Base-by-base conservation (phyloP, 2,329 filamentous ascomycete species). In the Epichloe glyceriae region DNA sequence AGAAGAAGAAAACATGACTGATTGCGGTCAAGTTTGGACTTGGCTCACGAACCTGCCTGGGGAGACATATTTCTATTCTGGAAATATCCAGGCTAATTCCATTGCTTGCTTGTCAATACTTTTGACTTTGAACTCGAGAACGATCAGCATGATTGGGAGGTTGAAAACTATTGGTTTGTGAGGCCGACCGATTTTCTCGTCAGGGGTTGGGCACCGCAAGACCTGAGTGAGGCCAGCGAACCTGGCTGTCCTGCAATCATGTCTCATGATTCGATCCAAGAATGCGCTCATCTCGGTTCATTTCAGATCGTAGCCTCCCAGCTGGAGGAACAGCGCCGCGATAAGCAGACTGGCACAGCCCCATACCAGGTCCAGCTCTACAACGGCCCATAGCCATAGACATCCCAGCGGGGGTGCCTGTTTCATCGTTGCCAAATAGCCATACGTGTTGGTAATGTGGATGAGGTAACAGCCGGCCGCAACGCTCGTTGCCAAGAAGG, bases 361-460 rank as follows among this genome's bases (percentile, higher is more conserved):
- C 60, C 78, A 82, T 0, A 73, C 61, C 40, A 95, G 70, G 50
- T 88, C 77, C 68, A 96, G 76, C 70, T 98, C 93, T 45, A 97
- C 76, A 20, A 97, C 83, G 34, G 85, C 82, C 89, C 91, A 97
- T 4, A 97, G 78, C 90, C 91, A 97, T 17, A 97, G 66, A 40
- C 87, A 91, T 0, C 88, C 93, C 14, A 96, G 66, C 5, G 89
- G 83, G n/a, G 93, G 93, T 0, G 89, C 86, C 55, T 81, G 82
- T 71, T 95, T 94, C 88, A 97, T 90, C 19, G 95, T 82, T 6
- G 86, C 85, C 58, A 94, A 81, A 61, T 96, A 97, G 4, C 84
- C 80, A 56, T 82, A 79, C 33, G 73, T 76, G 61, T 96, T 97
- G 26, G 86, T 88, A 49, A 90, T 80, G 57, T 86, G 74, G 46